These are phyloP conservation scores for Euphorbia lathyris DNA, from an alignment of 345 rosid genomes.

Conservation along the genomic window DNA sequence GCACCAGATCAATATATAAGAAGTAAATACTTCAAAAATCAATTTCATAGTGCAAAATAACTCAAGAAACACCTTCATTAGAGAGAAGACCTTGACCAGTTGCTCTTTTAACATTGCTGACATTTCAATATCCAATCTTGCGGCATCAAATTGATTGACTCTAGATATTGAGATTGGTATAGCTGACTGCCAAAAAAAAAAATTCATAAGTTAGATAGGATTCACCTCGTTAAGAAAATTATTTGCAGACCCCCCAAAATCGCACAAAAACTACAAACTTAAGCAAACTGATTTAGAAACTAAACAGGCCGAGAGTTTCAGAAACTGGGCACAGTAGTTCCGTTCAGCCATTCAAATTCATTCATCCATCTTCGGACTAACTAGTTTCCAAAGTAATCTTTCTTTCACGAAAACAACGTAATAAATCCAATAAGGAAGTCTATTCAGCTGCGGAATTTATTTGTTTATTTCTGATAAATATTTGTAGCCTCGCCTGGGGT, in stretches of 20 bases:
- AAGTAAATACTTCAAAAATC: neutral
- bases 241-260: too few relatives aligned
- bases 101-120: slow-evolving; percentile 97
- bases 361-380: neutral
- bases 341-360: neutral
- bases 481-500: neutral
- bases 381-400: neutral
- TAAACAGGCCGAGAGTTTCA: neutral
- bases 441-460: too few relatives aligned
- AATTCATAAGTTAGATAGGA: neutral
- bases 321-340: neutral
- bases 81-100: slow-evolving; percentile 84
- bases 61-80: slow-evolving; percentile 64
- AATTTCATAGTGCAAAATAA: neutral
- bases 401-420: neutral
- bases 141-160: slow-evolving; percentile 97
- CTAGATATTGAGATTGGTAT: slow-evolving; percentile 74
- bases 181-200: slow-evolving; percentile 38
- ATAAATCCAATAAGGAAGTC: too few relatives aligned
- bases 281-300: neutral
- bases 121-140: slow-evolving; percentile 89
- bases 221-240: too few relatives aligned
- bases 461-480: neutral
- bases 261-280: neutral
- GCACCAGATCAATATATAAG: neutral